Conservation (phyloP, 2,329 filamentous ascomycete species). For the Calonectria naviculata region DNA sequence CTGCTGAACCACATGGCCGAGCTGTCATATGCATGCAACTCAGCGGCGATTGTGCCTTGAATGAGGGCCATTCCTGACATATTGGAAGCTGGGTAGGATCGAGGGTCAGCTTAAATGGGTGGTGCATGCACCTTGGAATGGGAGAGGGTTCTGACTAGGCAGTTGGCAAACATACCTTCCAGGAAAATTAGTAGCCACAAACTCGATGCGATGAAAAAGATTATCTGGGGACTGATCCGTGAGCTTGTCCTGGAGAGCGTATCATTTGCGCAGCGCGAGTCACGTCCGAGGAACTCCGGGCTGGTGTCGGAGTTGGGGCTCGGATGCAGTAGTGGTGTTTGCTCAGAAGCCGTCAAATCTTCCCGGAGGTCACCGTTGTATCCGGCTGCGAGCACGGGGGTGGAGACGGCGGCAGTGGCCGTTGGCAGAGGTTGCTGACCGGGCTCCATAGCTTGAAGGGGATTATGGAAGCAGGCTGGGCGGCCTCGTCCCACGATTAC, state of each 20-base stretch:
- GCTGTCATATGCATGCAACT: constrained; percentile 78
- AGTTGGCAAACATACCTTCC: constrained; percentile 32
- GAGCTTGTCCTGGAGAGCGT: constrained; percentile 19
- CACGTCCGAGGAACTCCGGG: background rate
- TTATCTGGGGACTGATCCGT: constrained; percentile 46
- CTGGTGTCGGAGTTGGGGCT: constrained; percentile 11
- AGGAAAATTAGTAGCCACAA: constrained; percentile 43
- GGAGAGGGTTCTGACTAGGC: background rate
- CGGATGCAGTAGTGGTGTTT: constrained; percentile 36
- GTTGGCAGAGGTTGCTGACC: constrained; percentile 14
- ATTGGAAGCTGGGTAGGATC: constrained; percentile 64
- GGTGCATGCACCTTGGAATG: background rate
- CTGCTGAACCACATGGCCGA: constrained; percentile 86
- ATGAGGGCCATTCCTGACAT: constrained; percentile 86
- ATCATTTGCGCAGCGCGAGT: constrained; percentile 10
- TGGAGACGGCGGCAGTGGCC: background rate
- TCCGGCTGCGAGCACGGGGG: background rate
- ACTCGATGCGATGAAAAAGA: constrained; percentile 55
- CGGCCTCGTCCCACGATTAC: background rate
- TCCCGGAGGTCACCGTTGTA: background rate
- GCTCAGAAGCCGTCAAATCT: constrained; percentile 23
- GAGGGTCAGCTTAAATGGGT: constrained; percentile 11
- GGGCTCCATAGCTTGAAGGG: constrained; percentile 5
- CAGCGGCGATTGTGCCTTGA: constrained; percentile 80
- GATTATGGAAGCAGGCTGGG: background rate